Conservation (phyloP, 768 basidiomycete species). For the Phylloporus scabripes region DNA sequence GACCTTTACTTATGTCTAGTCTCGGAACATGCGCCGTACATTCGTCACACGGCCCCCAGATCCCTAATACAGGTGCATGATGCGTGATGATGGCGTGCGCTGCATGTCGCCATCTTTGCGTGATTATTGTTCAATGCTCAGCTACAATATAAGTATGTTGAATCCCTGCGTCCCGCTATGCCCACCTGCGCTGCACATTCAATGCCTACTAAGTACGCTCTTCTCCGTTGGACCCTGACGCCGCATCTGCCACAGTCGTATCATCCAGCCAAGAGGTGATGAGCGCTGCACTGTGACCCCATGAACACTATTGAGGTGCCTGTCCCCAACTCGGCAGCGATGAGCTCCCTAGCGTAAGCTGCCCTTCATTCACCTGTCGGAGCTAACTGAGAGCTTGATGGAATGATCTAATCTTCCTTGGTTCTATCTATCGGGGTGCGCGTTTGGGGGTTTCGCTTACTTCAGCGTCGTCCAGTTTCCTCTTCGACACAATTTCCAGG, state of each 20-base stretch:
- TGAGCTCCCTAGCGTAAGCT: not conserved
- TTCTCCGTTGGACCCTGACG: not conserved
- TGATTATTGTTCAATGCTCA: not conserved
- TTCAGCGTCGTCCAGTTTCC: slow-evolving; percentile 2
- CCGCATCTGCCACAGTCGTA: not conserved
- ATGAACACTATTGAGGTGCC: not conserved
- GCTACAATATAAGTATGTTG: not conserved
- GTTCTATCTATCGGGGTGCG: not conserved
- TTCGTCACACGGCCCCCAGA: not conserved
- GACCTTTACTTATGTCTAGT: no score
- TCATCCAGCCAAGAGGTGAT: not conserved
- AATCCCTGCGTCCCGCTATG: no score
- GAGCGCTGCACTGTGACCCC: not conserved
- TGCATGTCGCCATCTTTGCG: slow-evolving; percentile 9
- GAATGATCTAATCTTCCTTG: not conserved
- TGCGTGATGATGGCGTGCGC: not conserved
- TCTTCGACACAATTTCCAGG: not conserved
- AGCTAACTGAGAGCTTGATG: not conserved
- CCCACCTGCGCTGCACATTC: not conserved
- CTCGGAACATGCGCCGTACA: not conserved
- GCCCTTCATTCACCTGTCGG: not conserved
- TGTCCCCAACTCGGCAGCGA: not conserved
- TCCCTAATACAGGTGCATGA: not conserved
- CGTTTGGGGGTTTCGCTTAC: slow-evolving; percentile 11
- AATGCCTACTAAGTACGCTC: not conserved